Conservation (phyloP, 768 basidiomycete species). For the Infundibulicybe gibba region DNA sequence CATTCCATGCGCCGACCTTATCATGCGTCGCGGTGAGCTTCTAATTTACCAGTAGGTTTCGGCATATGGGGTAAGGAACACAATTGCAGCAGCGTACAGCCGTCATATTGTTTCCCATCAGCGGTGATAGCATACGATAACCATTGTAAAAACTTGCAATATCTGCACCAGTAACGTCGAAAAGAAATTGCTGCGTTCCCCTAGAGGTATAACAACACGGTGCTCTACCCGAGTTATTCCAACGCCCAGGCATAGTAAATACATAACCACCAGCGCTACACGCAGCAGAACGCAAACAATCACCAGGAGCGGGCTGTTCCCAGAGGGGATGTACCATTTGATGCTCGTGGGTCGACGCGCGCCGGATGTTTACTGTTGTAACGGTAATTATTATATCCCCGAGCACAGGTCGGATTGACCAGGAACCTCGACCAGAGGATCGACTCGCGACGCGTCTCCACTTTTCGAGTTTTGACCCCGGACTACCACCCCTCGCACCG, state of each 20-base stretch:
- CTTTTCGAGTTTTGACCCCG: no score
- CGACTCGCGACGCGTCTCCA: no score
- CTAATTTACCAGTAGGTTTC: slow-evolving; percentile 3
- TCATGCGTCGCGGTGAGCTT: slow-evolving; percentile 17
- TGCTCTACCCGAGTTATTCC: not conserved
- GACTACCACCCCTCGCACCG: no score
- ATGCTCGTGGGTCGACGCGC: no score
- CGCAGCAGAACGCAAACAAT: slow-evolving; percentile 1
- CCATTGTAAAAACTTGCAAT: slow-evolving; percentile 1
- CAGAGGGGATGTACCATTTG: no score
- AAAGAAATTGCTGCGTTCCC: not conserved
- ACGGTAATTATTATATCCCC: no score
- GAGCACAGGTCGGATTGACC: no score
- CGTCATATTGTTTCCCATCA: not conserved
- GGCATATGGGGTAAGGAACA: slow-evolving; percentile 8
- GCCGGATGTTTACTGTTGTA: no score
- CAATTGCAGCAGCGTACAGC: slow-evolving; percentile 12
- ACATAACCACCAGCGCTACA: slow-evolving; percentile 4
- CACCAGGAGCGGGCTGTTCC: no score
- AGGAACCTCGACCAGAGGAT: no score
- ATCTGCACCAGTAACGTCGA: not conserved
- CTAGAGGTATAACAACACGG: not conserved
- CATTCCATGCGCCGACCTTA: slow-evolving; percentile 13
- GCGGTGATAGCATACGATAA: not conserved
- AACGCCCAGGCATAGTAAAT: slow-evolving; percentile 4